Evolutionary conservation across 2,329 filamentous ascomycete genomes (phyloP), one percentile per base, ranked within the genome.

Genomic region (Xylaria sp.): DNA sequence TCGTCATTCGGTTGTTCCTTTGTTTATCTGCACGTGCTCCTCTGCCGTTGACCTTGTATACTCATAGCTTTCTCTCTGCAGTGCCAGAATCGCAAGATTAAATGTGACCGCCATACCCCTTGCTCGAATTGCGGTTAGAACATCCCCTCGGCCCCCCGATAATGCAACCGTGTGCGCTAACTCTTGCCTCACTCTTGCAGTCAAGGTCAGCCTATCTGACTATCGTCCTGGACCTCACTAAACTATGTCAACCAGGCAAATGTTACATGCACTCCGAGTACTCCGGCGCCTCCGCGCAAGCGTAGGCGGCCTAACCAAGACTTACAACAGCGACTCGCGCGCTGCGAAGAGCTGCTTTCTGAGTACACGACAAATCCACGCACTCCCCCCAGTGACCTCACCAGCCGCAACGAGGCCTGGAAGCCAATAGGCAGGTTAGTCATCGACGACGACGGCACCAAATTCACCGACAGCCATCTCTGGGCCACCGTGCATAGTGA

Each of bases 81-180:
- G 73, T 89, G 87, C 75, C 87, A 89, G 75, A 85, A 87, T 75
- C 84, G 88, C 74, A 89, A 90, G 79, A 89, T 89, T 79, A 89
- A 88, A 77, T 90, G 88, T 78, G 87, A 89, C 74, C 83, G 87
- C 69, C 84, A 83, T 51, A 87, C 85, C 49, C 88, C 87, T 3
- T 89, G 87, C 74, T 85, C 86, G 67, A 89, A 89, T 73, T 89
- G 87, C 72, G 79, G 70, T 72, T 52, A 69, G 68, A 33, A 54
- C 13, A 28, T 54, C 58, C 61, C 56, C 52, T 49, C 39, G 31
- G 31, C 52, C 8, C 12, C n/a, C 25, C 36, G 13, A 8, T 43
- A 15, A 7, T 25, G 5, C 56, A 25, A 61, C 60, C 20, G 46
- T 49, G 36, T 6, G 28, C 31, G 36, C 57, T 55, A 52, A 57